These are phyloP conservation scores for Cystobasidium ongulense DNA, from an alignment of 768 basidiomycete genomes.

Conservation along the genomic window DNA sequence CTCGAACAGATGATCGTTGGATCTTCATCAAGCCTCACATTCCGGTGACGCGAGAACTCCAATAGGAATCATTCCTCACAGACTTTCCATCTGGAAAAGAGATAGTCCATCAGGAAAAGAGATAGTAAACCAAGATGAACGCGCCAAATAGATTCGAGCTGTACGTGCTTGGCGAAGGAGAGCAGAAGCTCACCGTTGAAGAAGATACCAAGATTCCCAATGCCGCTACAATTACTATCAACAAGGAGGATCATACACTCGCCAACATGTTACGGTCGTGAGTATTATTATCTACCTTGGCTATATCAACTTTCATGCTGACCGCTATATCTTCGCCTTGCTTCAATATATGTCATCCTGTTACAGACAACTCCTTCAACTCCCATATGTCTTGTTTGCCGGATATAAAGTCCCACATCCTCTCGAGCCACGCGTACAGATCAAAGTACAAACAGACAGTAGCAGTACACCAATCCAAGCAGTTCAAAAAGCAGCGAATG, in stretches of 20 bases:
- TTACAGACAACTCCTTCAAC: constrained; percentile 73
- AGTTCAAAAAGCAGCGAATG: constrained; percentile 72
- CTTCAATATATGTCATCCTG: not conserved
- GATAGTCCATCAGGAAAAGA: not conserved
- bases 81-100: not conserved
- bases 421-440: constrained; percentile 81
- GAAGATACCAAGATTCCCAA: constrained; percentile 98
- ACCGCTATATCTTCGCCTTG: not conserved
- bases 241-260: constrained; percentile 95
- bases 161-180: constrained; percentile 84
- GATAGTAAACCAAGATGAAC: constrained; percentile 55
- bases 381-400: constrained; percentile 83
- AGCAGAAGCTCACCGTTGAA: constrained; percentile 80
- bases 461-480: constrained; percentile 65
- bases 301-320: not conserved
- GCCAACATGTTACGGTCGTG: constrained; percentile 94
- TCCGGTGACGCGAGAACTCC: not conserved
- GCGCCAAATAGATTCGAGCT: constrained; percentile 87
- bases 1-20: constrained; percentile 21
- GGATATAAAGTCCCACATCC: constrained; percentile 98
- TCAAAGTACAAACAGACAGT: constrained; percentile 94
- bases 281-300: constrained; percentile 43
- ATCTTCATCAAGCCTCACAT: constrained; percentile 10
- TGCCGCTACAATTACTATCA: constrained; percentile 84
- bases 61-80: constrained; percentile 17